Evolutionary conservation across 768 basidiomycete species (phyloP), one percentile per base, ranked within the genome.

Genomic region (Ramaria sp.): DNA sequence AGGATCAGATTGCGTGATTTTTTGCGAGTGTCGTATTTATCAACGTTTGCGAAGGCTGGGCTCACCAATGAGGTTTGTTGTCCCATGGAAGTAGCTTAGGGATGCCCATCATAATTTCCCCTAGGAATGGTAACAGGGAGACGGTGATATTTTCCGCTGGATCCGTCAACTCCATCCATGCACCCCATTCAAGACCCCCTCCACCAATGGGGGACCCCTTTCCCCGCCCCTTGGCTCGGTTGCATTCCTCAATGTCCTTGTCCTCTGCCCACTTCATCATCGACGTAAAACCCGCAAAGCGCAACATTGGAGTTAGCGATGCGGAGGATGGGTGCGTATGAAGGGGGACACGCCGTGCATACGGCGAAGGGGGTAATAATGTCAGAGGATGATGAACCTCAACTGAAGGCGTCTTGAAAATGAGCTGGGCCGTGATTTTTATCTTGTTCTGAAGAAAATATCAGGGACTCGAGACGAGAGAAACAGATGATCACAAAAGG

Each of bases 341-440:
- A 7, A 84, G 63, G 4, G 83, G 83, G 28, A 78, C 61, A n/a
- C 78, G 76, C 1, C 79, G 75, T 0, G 82, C 78, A 59, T 79
- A 83, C 7, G 75, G 61, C 0, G 81, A 83, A 25, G 79, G 74
- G 0, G 79, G 77, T 1, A 66, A 57, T 15, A 83, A 57, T 22
- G 69, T 69, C 0, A 51, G 41, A 5, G 25, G 28, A 7, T 32
- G 57, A 66, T 61, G 39, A 16, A 56, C 62, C 5, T 63, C 56
- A 15, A 70, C 68, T 15, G 66, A 65, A 34, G 78, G 76, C 48
- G 68, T 61, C 8, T 78, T 77, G 56, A 82, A 83, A 28, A 84
- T 75, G 49, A 78, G 67, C 62, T 83, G 81, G 0, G 76, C 67
- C 1, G 71, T 73, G 41, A 82, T 69, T 41, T 67, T 77, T n/a